Conservation (phyloP, 257 asterid species). For the Nicotiana attenuata region DNA sequence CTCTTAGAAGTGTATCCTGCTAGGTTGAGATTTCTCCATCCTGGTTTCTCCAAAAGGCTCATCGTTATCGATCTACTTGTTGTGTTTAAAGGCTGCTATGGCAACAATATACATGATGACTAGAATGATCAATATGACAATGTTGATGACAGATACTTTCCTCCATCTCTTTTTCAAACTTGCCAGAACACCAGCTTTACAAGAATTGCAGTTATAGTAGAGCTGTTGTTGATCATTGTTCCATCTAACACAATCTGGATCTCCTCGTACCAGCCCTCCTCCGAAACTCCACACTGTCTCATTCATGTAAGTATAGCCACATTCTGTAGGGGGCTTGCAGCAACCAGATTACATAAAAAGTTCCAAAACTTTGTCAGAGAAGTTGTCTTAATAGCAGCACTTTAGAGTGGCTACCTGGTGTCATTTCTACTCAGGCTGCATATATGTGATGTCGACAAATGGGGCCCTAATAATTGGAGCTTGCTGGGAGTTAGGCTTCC, state of each 20-base stretch:
- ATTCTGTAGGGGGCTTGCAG: conserved; percentile 85
- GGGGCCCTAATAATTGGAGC: conserved; percentile 11
- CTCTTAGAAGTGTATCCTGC: conserved; percentile 67
- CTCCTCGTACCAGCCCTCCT: conserved; percentile 35
- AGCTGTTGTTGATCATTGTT: conserved; percentile 58
- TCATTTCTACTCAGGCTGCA: neutral
- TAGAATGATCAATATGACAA: conserved; percentile 56
- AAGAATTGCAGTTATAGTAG: conserved; percentile 69
- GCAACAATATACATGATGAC: conserved; percentile 73
- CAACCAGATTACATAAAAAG: conserved; percentile 66
- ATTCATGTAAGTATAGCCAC: conserved; percentile 57
- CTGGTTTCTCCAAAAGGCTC: conserved; percentile 67
- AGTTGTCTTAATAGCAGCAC: too few relatives aligned
- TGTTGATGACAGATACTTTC: conserved; percentile 67
- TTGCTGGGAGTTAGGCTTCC: neutral
- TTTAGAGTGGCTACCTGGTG: too few relatives aligned
- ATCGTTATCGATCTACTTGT: conserved; percentile 56
- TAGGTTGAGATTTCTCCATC: conserved; percentile 86
- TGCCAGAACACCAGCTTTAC: conserved; percentile 86
- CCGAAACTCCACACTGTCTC: conserved; percentile 59
- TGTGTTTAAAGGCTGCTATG: conserved; percentile 71
- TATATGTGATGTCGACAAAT: neutral
- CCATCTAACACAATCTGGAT: conserved; percentile 64
- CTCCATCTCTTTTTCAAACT: conserved; percentile 92
- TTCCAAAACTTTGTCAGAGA: neutral